phyloP scores from a whole-genome alignment of 2,329 filamentous ascomycete species.

The Arthrobotrys sinensis region DNA sequence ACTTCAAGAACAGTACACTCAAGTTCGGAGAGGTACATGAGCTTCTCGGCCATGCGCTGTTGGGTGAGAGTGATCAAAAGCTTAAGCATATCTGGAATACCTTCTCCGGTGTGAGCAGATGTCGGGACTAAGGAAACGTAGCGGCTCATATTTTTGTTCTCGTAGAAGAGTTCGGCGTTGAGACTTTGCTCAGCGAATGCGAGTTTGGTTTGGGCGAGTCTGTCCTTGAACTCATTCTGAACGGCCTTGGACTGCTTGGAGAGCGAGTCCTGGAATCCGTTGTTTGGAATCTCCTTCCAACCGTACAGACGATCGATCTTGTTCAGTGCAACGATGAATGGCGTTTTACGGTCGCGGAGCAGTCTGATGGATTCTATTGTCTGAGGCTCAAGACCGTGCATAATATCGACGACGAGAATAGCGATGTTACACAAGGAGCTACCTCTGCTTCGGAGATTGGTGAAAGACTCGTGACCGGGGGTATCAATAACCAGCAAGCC shows the following conservation, averaged over 20 bases:
- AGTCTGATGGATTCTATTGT: slow-evolving; percentile 97
- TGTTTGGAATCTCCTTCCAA: slow-evolving; percentile 99
- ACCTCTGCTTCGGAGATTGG: slow-evolving; percentile 94
- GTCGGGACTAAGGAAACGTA: slow-evolving; percentile 97
- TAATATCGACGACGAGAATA: slow-evolving; percentile 98
- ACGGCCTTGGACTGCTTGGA: slow-evolving; percentile 91
- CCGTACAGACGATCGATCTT: slow-evolving; percentile 99
- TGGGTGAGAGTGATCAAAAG: slow-evolving; percentile 92
- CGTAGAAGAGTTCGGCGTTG: slow-evolving; percentile 96
- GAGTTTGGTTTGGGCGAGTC: slow-evolving; percentile 90
- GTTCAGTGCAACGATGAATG: slow-evolving; percentile 98
- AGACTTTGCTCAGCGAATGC: slow-evolving; percentile 97
- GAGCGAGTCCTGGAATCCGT: slow-evolving; percentile 95
- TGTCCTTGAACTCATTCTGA: slow-evolving; percentile 92
- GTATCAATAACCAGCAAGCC: slow-evolving; percentile 98
- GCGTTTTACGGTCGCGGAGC: slow-evolving; percentile 92
- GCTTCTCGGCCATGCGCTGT: slow-evolving; percentile 94
- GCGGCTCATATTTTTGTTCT: slow-evolving; percentile 97
- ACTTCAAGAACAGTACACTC: slow-evolving; percentile 98
- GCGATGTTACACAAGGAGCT: slow-evolving; percentile 99
- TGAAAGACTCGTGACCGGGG: slow-evolving; percentile 99
- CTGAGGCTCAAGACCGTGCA: slow-evolving; percentile 98
- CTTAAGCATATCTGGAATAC: slow-evolving; percentile 98
- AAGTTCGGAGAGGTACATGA: slow-evolving; percentile 99
- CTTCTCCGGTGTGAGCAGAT: slow-evolving; percentile 97